Evolutionary conservation across 495 filamentous ascomycete species (phyloP), one percentile per base, ranked within the genome.

Genomic region (Cercophora newfieldiana): DNA sequence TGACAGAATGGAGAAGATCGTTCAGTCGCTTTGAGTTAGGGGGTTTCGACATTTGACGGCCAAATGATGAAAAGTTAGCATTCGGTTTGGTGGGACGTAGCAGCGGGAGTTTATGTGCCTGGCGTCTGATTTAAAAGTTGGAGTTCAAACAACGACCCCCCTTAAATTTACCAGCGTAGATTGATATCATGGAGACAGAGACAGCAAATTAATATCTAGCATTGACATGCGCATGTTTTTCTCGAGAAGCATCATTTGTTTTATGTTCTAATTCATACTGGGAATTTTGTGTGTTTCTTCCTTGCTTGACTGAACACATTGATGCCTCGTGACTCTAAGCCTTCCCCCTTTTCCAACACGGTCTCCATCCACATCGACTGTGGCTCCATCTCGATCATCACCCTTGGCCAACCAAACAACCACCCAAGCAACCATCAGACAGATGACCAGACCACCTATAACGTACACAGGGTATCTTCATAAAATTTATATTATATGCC

Each of bases 1-100:
- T 25, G 83, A 78, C 25, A 79, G 75, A 19, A 59, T 94, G 63
- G 92, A 96, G 84, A 91, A 91, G 87, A 84, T 95, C 63, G 82
- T 89, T 58, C 86, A 85, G 77, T 74, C 85, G 21, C 64, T 63
- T 12, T 37, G 3, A 53, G 58, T 3, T 2, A 3, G 31, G n/a
- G 31, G 26, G 14, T 25, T 50, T n/a, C 3, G 66, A 63, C 56
- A 33, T 44, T 55, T 29, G 19, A 16, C 25, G 12, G 47, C 21
- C 24, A 47, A 48, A 22, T 10, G 14, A 24, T n/a, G n/a, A 33
- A 30, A 44, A 44, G 25, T 16, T 28, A 28, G 60, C 37, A 51
- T 62, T 62, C 21, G 16, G 57, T 21, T 47, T n/a, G n/a, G n/a
- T n/a, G 37, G 3, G 2, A 44, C 18, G 37, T 44, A 44, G 37